phyloP scores from a whole-genome alignment of 768 basidiomycete species.

The Hericium alpestre region DNA sequence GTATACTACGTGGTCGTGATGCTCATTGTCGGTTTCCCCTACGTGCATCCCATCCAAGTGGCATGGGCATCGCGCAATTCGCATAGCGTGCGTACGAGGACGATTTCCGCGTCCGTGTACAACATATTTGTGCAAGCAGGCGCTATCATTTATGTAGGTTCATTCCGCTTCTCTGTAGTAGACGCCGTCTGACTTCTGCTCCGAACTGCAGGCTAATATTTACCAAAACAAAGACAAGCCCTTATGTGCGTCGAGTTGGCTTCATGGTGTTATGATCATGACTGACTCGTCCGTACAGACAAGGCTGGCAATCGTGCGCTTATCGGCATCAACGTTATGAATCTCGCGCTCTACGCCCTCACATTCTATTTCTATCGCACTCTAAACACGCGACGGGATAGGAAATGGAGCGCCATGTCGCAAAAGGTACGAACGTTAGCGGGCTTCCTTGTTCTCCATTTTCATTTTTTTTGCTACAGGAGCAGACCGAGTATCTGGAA shows the following conservation, averaged over 20 bases:
- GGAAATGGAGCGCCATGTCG: conserved; percentile 41
- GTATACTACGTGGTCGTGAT: conserved; percentile 43
- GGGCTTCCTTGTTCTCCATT: background rate
- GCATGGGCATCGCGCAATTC: conserved; percentile 55
- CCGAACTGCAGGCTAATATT: conserved; percentile 35
- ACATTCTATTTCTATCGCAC: conserved; percentile 47
- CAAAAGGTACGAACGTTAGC: conserved; percentile 26
- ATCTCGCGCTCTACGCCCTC: conserved; percentile 39
- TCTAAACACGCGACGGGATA: conserved; percentile 38
- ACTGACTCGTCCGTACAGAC: conserved; percentile 26
- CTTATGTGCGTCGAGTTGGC: conserved; percentile 13
- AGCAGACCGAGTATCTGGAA: conserved; percentile 45
- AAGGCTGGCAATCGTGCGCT: conserved; percentile 49
- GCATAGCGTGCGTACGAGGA: conserved; percentile 46
- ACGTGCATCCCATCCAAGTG: conserved; percentile 24
- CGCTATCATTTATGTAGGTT: conserved; percentile 34
- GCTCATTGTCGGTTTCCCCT: conserved; percentile 45
- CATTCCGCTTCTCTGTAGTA: background rate
- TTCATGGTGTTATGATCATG: background rate
- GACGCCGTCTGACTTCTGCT: background rate
- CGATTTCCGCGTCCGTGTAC: conserved; percentile 34
- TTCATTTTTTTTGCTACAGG: conserved; percentile 22
- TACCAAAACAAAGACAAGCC: conserved; percentile 40
- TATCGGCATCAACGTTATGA: conserved; percentile 43
- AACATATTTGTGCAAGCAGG: conserved; percentile 59